Evolutionary conservation across 495 filamentous ascomycete genomes (phyloP), one percentile per base, ranked within the genome.

Genomic region (Penicillium atrosanguineum): DNA sequence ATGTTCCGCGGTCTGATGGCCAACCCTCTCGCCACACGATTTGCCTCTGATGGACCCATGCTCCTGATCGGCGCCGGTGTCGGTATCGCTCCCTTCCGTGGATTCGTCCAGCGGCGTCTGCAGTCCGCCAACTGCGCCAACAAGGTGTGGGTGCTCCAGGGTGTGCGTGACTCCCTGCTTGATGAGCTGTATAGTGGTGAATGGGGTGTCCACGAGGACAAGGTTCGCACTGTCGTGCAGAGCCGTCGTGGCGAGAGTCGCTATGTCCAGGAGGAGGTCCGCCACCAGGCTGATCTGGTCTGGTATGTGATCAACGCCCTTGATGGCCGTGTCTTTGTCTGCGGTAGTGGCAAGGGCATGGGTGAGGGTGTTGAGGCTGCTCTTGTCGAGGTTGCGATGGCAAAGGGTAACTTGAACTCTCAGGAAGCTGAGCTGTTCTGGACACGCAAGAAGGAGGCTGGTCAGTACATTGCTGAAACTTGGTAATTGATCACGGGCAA

Each of bases 1-100:
- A 96, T 98, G 88, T 98, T 98, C 81, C 90, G 95, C 60, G 94
- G 94, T 3, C 78, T 98, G n/a, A 98, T 98, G 94, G 84, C 91
- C 43, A 98, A 98, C 69, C 94, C 94, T 1, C 79, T 98, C 6
- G 92, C 92, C 16, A 87, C 83, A 62, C 83, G 95, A 63, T 98
- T 97, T 63, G 83, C 85, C 6, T 83, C 87, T 7, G 92, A 97
- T 67, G 94, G 94, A 0, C 94, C 94, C 9, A 98, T 98, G 94
- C 83, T 98, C 26, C 79, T 98, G 21, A 95, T 98, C 69, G 94
- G 94, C 38, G 95, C 94, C 6, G 94, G 94, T 37, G 94, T 98
- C 19, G 94, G 94, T 52, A 90, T 98, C 69, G 94, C 94, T 18
- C 94, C 94, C 1, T 98, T 98, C 81, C 84, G 94, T 31, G 94